phyloP scores from a whole-genome alignment of 371 early-diverging fungal genomes.

The Haplosporangium sp. region DNA sequence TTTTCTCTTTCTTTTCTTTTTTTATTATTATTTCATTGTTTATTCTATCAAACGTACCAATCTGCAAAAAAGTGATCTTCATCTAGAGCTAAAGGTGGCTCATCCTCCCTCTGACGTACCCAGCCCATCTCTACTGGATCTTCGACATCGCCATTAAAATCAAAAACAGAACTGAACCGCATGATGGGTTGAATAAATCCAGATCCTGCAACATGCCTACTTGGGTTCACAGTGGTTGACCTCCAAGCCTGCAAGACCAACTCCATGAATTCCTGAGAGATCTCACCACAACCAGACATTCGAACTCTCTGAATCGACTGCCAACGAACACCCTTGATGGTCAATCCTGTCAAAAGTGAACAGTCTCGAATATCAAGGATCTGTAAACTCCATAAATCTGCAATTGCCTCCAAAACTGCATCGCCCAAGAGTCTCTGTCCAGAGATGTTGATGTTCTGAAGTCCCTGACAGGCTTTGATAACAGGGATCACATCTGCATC shows the following conservation, averaged over 20 bases:
- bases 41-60: slow-evolving; percentile 29
- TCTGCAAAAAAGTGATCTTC: slow-evolving; percentile 57
- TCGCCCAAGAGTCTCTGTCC: slow-evolving; percentile 46
- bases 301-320: slow-evolving; percentile 54
- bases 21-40: too few relatives aligned
- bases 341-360: slow-evolving; percentile 37
- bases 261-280: slow-evolving; percentile 54
- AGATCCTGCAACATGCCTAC: slow-evolving; percentile 5
- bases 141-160: slow-evolving; percentile 36
- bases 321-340: slow-evolving; percentile 45
- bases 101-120: slow-evolving; percentile 53
- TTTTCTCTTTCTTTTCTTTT: too few relatives aligned
- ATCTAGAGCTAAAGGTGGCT: slow-evolving; percentile 45
- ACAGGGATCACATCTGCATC: slow-evolving; percentile 48
- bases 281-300: slow-evolving; percentile 43
- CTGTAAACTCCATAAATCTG: slow-evolving; percentile 50
- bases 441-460: slow-evolving; percentile 43
- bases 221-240: background rate
- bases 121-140: slow-evolving; percentile 57
- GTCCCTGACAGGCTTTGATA: slow-evolving; percentile 42
- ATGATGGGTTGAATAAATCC: background rate
- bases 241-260: slow-evolving; percentile 47
- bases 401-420: slow-evolving; percentile 31
- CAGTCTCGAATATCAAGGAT: slow-evolving; percentile 48
- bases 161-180: slow-evolving; percentile 38